Conservation (phyloP, 1,284 basidiomycete species). For the Ganoderma lingzhi region DNA sequence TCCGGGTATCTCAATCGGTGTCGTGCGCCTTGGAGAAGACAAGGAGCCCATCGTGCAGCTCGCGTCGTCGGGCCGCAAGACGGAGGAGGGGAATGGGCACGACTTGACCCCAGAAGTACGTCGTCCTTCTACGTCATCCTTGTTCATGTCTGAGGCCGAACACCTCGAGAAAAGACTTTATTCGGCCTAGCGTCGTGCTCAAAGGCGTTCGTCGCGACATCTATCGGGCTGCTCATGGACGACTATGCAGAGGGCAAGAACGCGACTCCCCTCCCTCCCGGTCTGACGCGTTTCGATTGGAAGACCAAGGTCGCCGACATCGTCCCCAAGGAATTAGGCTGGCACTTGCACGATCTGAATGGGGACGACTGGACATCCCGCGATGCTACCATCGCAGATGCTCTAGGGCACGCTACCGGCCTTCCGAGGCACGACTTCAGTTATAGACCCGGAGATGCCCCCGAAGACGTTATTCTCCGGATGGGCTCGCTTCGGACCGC, state of each 20-base stretch:
- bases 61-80: conserved; percentile 35
- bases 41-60: conserved; percentile 19
- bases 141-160: neutral
- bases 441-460: neutral
- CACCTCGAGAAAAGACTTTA: conserved; percentile 40
- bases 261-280: conserved; percentile 29
- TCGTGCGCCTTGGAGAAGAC: conserved; percentile 31
- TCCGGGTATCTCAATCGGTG: conserved; percentile 34
- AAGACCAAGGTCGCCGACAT: conserved; percentile 49
- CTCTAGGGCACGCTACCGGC: conserved; percentile 30
- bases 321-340: conserved; percentile 39
- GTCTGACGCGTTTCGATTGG: conserved; percentile 29
- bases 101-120: conserved; percentile 40
- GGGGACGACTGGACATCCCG: conserved; percentile 46
- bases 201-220: conserved; percentile 47
- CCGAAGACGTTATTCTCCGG: conserved; percentile 37
- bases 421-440: conserved; percentile 24
- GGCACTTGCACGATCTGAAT: conserved; percentile 38
- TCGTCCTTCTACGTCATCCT: neutral
- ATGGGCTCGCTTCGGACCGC: conserved; percentile 46
- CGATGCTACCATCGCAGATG: conserved; percentile 47
- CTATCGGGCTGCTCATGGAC: conserved; percentile 44
- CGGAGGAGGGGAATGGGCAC: conserved; percentile 39
- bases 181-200: conserved; percentile 53
- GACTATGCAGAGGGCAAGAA: conserved; percentile 33